Evolutionary conservation across 805 yeast genomes (phyloP), one percentile per base, ranked within the genome.

Genomic region (Ascoidea asiatica): DNA sequence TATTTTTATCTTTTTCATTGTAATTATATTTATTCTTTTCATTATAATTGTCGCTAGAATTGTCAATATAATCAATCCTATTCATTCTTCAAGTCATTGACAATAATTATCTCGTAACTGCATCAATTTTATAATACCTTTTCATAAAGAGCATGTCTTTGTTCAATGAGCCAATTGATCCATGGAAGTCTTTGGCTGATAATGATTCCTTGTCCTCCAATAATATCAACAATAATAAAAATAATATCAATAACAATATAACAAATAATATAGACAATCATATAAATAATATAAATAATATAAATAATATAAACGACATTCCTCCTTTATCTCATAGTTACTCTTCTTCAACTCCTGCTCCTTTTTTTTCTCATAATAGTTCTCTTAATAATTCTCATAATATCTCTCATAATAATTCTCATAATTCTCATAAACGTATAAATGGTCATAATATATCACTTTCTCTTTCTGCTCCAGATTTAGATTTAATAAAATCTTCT

Each of bases 101-200:
- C 4, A 11, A 15, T 3, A 11, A 29, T 11, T 29, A 11, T 8
- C 35, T 29, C 2, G 15, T 29, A 11, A 15, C 35, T 29, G 35
- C 35, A 11, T 29, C 35, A 11, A 15, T 3, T 29, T 2, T 15
- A 11, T 15, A 11, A 15, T 3, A 11, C 4, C 8, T 29, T 11
- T 15, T 3, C 35, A 29, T 29, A 29, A 29, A 11, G 35, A 11
- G 15, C 35, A 11, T 29, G 35, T 29, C 15, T 29, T 8, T 15
- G 15, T n/a, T 11, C 6, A 35, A 21, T 18, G 48, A 41, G 15
- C 36, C 41, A 5, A 19, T 17, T 5, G 47, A 44, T 18, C 47
- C 47, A 8, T 44, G 47, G 47, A 21, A 41, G 11, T 39, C 41
- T 19, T 44, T 44, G 5, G n/a, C 23, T 1, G 33, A 42, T 5